Evolutionary conservation across 73 alveolate genomes (phyloP).

Genomic region (Blepharisma stoltei): DNA sequence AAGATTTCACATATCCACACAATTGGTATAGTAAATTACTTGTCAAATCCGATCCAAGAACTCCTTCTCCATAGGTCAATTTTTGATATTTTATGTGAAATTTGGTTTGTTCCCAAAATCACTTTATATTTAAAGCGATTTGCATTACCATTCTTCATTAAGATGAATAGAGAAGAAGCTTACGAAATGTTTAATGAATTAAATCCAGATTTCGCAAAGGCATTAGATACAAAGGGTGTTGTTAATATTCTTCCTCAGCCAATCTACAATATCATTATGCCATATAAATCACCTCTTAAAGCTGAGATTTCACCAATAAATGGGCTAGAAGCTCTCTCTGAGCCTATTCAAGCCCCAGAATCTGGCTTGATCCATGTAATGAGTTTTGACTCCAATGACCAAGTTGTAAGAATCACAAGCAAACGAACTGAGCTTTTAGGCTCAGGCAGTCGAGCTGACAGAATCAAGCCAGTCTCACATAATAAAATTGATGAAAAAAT

Average conservation of each 20-base stretch:
- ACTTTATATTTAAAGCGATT: background rate
- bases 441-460: background rate
- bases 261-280: background rate
- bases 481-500: background rate
- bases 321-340: background rate
- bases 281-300: background rate
- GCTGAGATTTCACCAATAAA: no score
- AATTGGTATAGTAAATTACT: slow-evolving; percentile 2
- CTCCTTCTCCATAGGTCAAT: background rate
- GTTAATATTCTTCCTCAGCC: slow-evolving; percentile 2
- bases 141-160: background rate
- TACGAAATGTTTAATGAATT: background rate
- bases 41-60: background rate
- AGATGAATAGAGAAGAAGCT: slow-evolving; percentile 25
- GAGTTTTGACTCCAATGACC: background rate
- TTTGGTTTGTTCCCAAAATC: slow-evolving; percentile 12
- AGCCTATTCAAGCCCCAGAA: background rate
- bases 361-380: background rate
- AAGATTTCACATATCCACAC: background rate
- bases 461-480: background rate
- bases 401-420: background rate
- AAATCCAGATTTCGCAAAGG: slow-evolving; percentile 12
- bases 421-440: background rate
- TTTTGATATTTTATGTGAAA: background rate
- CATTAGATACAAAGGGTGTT: slow-evolving; percentile 17